Evolutionary conservation across 306 rosid species (phyloP).

Genomic region (Corylus heterophylla): DNA sequence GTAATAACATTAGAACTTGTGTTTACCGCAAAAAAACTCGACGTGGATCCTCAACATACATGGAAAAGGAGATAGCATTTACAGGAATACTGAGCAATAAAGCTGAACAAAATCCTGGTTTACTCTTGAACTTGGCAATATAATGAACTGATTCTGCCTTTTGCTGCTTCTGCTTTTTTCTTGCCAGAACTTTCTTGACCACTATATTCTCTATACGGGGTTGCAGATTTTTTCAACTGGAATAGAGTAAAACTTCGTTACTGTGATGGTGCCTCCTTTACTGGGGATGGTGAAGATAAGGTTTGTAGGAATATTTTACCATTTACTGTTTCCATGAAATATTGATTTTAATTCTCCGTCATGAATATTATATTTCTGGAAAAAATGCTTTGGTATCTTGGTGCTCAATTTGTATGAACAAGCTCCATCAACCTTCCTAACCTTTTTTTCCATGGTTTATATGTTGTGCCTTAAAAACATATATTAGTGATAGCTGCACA

Average conservation of each 20-base stretch:
- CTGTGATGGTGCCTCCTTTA: conserved; percentile 94
- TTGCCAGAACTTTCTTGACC: conserved; percentile 11
- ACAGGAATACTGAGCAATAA: conserved; percentile 78
- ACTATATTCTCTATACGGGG: conserved; percentile 14
- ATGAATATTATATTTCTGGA: background rate
- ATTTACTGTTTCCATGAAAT: background rate
- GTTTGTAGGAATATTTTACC: conserved; percentile 32
- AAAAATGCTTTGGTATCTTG: background rate
- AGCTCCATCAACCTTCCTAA: conserved; percentile 1
- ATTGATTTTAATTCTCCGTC: background rate
- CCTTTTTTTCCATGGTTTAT: background rate
- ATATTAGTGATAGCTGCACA: background rate
- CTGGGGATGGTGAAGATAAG: conserved; percentile 78
- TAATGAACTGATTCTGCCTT: conserved; percentile 4
- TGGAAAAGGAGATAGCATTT: conserved; percentile 81
- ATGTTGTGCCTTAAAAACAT: background rate
- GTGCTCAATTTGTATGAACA: background rate
- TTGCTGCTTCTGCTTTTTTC: conserved; percentile 3
- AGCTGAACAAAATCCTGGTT: conserved; percentile 88
- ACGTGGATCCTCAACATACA: conserved; percentile 75
- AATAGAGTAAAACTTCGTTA: conserved; percentile 95
- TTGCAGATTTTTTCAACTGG: conserved; percentile 92
- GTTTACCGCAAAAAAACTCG: conserved; percentile 79
- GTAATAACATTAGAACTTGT: conserved; percentile 73
- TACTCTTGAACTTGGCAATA: conserved; percentile 9